Conservation (phyloP, 1,284 basidiomycete genomes). For the Cystobasidium pallidum region DNA sequence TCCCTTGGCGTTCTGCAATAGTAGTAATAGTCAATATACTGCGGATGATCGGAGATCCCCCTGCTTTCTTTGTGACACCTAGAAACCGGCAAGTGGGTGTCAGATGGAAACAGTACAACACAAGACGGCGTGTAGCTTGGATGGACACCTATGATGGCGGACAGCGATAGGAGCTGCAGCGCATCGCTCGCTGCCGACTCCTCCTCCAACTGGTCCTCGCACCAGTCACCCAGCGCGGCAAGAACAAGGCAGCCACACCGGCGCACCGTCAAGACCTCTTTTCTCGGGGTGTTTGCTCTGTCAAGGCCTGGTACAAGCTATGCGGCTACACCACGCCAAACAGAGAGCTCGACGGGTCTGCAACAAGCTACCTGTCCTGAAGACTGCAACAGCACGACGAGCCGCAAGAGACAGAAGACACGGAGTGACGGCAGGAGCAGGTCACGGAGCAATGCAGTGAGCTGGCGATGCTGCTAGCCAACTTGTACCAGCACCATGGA, state of each 20-base stretch:
- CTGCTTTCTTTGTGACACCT: neutral
- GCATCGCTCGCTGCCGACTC: neutral
- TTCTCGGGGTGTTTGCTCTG: constrained; percentile 27
- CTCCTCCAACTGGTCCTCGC: neutral
- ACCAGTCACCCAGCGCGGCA: neutral
- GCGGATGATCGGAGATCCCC: neutral
- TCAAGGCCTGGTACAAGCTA: constrained; percentile 4
- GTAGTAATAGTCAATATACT: too few relatives aligned
- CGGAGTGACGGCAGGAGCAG: constrained; percentile 11
- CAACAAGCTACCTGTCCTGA: neutral
- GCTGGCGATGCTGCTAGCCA: neutral
- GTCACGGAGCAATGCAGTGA: constrained; percentile 11
- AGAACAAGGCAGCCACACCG: neutral
- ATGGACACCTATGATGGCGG: constrained; percentile 3
- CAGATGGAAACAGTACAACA: neutral
- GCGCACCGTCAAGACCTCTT: neutral
- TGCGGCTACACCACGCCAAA: neutral
- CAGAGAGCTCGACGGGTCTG: too few relatives aligned
- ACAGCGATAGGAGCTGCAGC: neutral
- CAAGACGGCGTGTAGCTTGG: neutral
- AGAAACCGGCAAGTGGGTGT: neutral
- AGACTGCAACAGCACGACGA: neutral
- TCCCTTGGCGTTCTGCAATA: too few relatives aligned
- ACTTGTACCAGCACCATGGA: neutral
- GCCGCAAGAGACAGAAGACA: constrained; percentile 8